These are phyloP conservation scores for Phlyctochytrium arcticum DNA, from an alignment of 192 early-diverging fungal species.

Conservation along the genomic window DNA sequence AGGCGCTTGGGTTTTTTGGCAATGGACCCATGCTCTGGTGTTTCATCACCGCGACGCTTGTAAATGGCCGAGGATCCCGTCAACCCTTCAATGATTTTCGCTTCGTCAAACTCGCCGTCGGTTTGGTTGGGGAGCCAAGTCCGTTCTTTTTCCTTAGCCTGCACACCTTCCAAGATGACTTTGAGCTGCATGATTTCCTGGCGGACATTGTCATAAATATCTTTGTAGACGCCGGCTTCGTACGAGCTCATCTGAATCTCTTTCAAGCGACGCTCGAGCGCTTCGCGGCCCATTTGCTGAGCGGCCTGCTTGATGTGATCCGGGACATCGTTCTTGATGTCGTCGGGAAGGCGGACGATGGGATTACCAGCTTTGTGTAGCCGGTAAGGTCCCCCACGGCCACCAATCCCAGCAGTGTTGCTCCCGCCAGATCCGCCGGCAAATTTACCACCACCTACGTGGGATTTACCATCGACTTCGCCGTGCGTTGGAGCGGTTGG, in stretches of 20 bases:
- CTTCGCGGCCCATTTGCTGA: constrained; percentile 66
- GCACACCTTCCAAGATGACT: constrained; percentile 70
- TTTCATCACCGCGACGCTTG: constrained; percentile 75
- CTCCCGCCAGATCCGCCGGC: constrained; percentile 47
- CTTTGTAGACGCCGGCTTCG: constrained; percentile 46
- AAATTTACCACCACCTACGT: constrained; percentile 35
- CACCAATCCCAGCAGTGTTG: constrained; percentile 46
- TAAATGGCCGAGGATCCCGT: constrained; percentile 75
- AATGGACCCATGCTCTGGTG: constrained; percentile 60
- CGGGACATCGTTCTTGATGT: constrained; percentile 52
- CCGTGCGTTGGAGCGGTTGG: constrained; percentile 39
- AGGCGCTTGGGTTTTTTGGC: constrained; percentile 74
- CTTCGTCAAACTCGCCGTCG: constrained; percentile 77
- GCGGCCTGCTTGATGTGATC: constrained; percentile 38
- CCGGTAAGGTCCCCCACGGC: constrained; percentile 42
- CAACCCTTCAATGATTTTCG: constrained; percentile 61
- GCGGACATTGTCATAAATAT: constrained; percentile 48
- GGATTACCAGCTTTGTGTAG: constrained; percentile 36
- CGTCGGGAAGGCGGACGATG: constrained; percentile 49
- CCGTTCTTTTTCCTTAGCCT: constrained; percentile 77
- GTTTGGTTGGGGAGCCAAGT: constrained; percentile 78
- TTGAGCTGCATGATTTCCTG: constrained; percentile 70
- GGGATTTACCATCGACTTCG: constrained; percentile 40
- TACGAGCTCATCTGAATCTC: constrained; percentile 70
- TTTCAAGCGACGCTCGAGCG: constrained; percentile 62